phyloP scores from a whole-genome alignment of 2,329 filamentous ascomycete genomes.

The Talaromyces verruculosus region DNA sequence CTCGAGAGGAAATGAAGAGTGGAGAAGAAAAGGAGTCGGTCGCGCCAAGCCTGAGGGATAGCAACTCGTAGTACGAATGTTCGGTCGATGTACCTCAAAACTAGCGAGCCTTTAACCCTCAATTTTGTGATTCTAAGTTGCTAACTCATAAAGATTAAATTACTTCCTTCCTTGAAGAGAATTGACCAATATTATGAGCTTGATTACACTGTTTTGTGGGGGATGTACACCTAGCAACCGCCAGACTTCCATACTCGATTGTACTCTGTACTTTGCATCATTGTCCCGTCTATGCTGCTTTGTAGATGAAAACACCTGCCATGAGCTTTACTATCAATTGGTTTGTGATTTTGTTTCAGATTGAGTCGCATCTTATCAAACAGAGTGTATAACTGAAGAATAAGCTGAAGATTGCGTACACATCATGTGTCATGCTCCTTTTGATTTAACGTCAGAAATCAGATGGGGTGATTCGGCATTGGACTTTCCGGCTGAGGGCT shows the following conservation, averaged over 20 bases:
- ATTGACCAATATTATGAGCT: background rate
- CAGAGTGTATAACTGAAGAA: background rate
- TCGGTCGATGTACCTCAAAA: background rate
- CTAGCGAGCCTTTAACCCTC: background rate
- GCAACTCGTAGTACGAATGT: background rate
- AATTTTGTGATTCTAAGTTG: background rate
- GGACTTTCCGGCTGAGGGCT: slow-evolving; percentile 12
- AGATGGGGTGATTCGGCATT: slow-evolving; percentile 15
- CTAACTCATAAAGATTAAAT: background rate
- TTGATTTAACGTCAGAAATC: background rate
- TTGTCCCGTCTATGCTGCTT: background rate
- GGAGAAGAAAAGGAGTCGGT: slow-evolving; percentile 19
- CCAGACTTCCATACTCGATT: background rate
- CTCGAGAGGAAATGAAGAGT: slow-evolving; percentile 3
- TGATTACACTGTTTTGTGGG: background rate
- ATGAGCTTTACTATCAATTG: background rate
- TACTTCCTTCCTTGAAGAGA: background rate
- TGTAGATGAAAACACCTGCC: background rate
- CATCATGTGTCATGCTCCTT: background rate
- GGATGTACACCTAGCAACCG: background rate
- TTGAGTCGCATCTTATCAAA: background rate
- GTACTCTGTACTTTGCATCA: slow-evolving; percentile 3
- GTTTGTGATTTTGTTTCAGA: background rate
- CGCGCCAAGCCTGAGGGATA: slow-evolving; percentile 16
- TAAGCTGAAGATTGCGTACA: background rate